A percentile compares a stretch with the other conserved stretches of the same genome.
Evolutionary conservation across 2,329 filamentous ascomycete genomes (phyloP).

Genomic region (Nemania abortiva): DNA sequence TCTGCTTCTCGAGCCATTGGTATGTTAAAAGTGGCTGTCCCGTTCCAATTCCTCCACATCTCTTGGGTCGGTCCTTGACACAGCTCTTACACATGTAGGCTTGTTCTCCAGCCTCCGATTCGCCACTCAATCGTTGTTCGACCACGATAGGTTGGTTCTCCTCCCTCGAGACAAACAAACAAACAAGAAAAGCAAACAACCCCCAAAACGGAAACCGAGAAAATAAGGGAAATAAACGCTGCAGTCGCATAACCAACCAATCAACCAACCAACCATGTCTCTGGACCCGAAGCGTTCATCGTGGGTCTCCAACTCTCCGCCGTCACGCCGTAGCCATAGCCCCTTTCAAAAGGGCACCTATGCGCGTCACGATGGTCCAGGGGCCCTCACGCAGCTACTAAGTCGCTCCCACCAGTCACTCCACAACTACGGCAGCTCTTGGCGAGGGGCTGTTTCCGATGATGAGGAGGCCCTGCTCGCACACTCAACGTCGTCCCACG

Average conservation of each 20-base stretch:
- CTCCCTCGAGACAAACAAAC: neutral
- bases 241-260: neutral
- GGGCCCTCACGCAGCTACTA: slow-evolving; percentile 48
- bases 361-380: slow-evolving; percentile 46
- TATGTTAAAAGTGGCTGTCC: neutral
- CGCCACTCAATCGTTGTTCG: neutral
- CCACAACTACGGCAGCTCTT: slow-evolving; percentile 49
- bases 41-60: neutral
- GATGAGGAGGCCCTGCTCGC: slow-evolving; percentile 43
- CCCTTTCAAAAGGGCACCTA: slow-evolving; percentile 39
- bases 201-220: neutral
- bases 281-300: slow-evolving; percentile 38
- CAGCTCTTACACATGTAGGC: neutral
- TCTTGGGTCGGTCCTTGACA: neutral
- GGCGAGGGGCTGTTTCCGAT: slow-evolving; percentile 41
- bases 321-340: slow-evolving; percentile 31
- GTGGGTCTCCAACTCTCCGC: slow-evolving; percentile 42
- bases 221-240: neutral
- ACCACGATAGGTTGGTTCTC: neutral
- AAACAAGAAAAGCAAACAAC: neutral
- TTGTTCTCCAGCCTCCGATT: neutral
- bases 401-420: slow-evolving; percentile 48
- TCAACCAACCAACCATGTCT: slow-evolving; percentile 32
- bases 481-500: slow-evolving; percentile 18
- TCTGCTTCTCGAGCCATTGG: neutral